Percentiles rank a stretch among this genome's conserved stretches.
These are phyloP conservation scores for Sporothrix sp. DNA, from an alignment of 2,329 filamentous ascomycete genomes.

Conservation along the genomic window DNA sequence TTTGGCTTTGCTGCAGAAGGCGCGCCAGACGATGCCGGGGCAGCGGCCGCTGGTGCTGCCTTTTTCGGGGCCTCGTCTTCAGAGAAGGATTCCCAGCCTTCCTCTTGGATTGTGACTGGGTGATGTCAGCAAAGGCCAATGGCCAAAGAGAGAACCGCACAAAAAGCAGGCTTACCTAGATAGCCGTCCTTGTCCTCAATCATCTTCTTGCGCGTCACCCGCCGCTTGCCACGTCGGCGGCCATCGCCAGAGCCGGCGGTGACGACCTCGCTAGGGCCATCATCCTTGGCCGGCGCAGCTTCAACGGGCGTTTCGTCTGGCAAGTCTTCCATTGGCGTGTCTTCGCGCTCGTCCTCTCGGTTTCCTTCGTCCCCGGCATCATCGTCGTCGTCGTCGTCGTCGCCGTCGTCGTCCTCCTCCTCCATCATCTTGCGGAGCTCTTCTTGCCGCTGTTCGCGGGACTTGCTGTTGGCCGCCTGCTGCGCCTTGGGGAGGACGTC, in stretches of 20 bases:
- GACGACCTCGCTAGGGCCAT: conserved; percentile 37
- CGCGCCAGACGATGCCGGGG: conserved; percentile 34
- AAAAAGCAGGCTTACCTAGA: conserved; percentile 51
- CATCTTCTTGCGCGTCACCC: conserved; percentile 80
- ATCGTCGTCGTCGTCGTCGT: conserved; percentile 48
- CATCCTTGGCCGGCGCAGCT: conserved; percentile 27
- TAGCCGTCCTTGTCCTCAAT: conserved; percentile 84
- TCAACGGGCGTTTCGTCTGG: conserved; percentile 24
- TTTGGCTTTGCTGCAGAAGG: conserved; percentile 39
- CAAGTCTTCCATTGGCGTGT: conserved; percentile 26
- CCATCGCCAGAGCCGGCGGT: conserved; percentile 43
- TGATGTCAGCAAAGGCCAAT: not conserved
- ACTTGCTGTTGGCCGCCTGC: conserved; percentile 24
- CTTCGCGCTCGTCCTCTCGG: conserved; percentile 26
- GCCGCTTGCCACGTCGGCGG: conserved; percentile 64
- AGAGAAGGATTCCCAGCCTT: conserved; percentile 84
- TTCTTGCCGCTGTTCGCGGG: conserved; percentile 54
- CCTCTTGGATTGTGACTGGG: conserved; percentile 74
- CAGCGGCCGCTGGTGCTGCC: conserved; percentile 22
- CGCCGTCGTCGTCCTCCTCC: conserved; percentile 46
- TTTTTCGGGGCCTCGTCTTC: conserved; percentile 66
- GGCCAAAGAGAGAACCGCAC: not conserved
- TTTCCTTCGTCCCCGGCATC: conserved; percentile 34
- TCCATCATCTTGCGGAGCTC: conserved; percentile 69
- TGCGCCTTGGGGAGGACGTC: conserved; percentile 37